Evolutionary conservation across 2,329 filamentous ascomycete species (phyloP).

Genomic region (Neopestalotiopsis sp.): DNA sequence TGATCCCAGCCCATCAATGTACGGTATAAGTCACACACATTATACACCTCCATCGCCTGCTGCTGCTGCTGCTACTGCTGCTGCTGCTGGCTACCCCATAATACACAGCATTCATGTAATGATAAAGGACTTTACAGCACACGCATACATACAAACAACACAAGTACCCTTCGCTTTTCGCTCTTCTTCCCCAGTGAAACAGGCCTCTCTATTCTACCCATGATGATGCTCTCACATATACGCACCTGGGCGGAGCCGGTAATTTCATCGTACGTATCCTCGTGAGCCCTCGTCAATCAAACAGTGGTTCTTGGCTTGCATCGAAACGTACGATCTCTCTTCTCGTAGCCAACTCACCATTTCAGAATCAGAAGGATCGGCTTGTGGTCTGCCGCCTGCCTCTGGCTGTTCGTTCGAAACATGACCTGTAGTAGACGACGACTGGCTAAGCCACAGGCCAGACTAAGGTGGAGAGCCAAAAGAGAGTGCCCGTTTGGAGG

Average conservation of each 20-base stretch:
- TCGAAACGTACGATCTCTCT: not conserved
- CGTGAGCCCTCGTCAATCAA: not conserved
- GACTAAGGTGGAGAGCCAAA: not conserved
- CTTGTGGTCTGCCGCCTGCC: not conserved
- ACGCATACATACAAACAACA: not conserved
- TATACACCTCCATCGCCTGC: conserved; percentile 4
- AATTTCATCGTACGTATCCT: not conserved
- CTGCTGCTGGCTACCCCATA: not conserved
- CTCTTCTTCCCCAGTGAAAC: not conserved
- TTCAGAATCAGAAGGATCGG: conserved; percentile 1
- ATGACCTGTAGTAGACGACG: conserved; percentile 3
- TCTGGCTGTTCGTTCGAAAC: not conserved
- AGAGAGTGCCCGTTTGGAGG: too few relatives aligned
- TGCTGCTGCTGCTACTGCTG: not conserved
- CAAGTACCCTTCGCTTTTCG: not conserved
- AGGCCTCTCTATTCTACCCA: not conserved
- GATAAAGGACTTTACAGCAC: not conserved
- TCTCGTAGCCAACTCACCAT: not conserved
- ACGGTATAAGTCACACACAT: not conserved
- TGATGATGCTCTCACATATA: not conserved
- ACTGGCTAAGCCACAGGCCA: not conserved
- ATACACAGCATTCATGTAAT: not conserved
- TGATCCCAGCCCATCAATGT: conserved; percentile 8
- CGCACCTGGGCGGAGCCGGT: not conserved
- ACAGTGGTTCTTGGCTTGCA: not conserved